Base-by-base conservation (phyloP, 768 basidiomycete species). In the Termitomyces titanicus region DNA sequence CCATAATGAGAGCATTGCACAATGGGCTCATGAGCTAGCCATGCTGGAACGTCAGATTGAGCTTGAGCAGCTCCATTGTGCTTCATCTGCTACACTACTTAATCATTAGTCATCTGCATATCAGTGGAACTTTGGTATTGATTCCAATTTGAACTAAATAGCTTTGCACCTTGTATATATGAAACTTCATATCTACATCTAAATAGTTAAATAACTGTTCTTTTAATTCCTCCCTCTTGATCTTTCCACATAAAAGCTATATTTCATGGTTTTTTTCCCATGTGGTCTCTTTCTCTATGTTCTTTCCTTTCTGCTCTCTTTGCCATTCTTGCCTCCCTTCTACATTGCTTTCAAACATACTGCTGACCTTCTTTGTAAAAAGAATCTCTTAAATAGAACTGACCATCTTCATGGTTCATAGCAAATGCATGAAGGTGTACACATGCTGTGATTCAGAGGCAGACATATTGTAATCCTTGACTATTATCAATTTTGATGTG, bases 371-470 rank as follows among this genome's bases (percentile, higher is more conserved):
- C 44, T 31, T 8, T 29, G 29, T 45, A 45, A 9, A 45, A 45
- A 9, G 3, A 2, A 45, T 45, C 44, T 11, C 44, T 3, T 7
- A 25, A 45, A n/a, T 45, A 45, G 11, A 45, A 45, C 7, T 45
- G 25, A 17, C 44, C 44, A 45, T 29, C 25, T 45, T 45, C 44
- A 31, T 7, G 8, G 7, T 45, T 45, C 44, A 45, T 7, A n/a
- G 68, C 67, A 64, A 68, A 70, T 2, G 40, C 35, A 57, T 72
- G 70, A 12, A 72, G 59, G 37, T 64, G 59, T 46, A 72, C 67
- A 55, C 71, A 72, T 22, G 64, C 54, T 2, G 50, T 59, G 11
- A 73, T 59, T 71, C 70, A 73, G 1, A 63, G 42, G 3, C 62
- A 56, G 45, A 68, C 68, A 54, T 54, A 61, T 27, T 61, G 43